Base-by-base conservation (phyloP, 345 rosid genomes). In the Rhizophora apiculata region DNA sequence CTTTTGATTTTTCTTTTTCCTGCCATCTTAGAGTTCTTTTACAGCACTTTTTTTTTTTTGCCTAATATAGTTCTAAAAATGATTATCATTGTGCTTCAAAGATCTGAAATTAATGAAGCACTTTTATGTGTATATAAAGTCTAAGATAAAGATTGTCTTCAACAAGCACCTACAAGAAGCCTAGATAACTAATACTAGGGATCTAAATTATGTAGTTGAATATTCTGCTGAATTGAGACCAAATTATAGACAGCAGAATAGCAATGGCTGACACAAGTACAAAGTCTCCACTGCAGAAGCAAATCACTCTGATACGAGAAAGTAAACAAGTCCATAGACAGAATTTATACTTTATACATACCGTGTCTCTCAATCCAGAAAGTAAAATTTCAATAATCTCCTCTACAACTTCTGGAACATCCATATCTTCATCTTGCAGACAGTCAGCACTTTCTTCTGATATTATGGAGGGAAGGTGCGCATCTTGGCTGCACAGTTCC, bases 351-450 rank as follows among this genome's bases (percentile, higher is more conserved):
- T 32, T 69, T 55, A 63, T 64, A 82, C 92, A 70, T 87, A 95
- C 99, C 86, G 88, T 86, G 78, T 95, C 97, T 75, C 82, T 87
- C 81, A 95, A 78, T 70, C 96, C 96, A 80, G 88, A 78, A 65
- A 95, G 96, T 72, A 92, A 74, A 86, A 92, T 86, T 75, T 88
- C 99, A 69, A 95, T 86, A 37, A 89, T 90, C 78, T 95, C 96
- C 82, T 95, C 99, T 61, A 95, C 32, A 69, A 85, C 80, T 54
- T 92, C 96, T 51, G 97, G 99, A 73, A 95, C 84, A 46, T 95
- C 93, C 86, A 88, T 87, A 69, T 83, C 96, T 75, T 88, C 95
- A 70, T 86, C 96, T 73, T 84, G 78, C 18, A 76, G 51, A 74
- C 57, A 72, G 77, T 76, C 71, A 13, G 64, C 72, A 80, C 36